Evolutionary conservation across 768 basidiomycete species (phyloP).

Genomic region (Xerocomellus dryophilus): DNA sequence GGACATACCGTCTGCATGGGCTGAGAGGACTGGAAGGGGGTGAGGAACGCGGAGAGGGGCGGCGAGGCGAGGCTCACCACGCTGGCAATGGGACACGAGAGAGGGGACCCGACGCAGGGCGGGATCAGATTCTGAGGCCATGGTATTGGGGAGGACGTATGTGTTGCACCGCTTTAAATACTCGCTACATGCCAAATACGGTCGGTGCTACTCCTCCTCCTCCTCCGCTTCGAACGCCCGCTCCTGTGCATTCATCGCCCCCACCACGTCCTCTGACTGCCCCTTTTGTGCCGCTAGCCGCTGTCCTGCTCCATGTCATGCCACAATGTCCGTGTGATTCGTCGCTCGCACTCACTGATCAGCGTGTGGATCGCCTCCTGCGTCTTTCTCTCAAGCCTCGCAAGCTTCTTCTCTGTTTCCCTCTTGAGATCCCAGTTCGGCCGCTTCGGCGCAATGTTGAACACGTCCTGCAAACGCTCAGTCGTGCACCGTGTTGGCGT

Average conservation of each 20-base stretch:
- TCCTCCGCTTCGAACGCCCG: conserved; percentile 43
- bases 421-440: conserved; percentile 96
- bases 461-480: conserved; percentile 64
- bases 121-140: conserved; percentile 36
- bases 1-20: conserved; percentile 59
- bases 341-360: conserved; percentile 63
- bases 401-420: conserved; percentile 86
- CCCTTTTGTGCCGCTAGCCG: conserved; percentile 78
- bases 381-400: conserved; percentile 86
- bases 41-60: conserved; percentile 9
- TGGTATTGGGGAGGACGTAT: not conserved
- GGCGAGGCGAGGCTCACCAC: conserved; percentile 45
- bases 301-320: conserved; percentile 52
- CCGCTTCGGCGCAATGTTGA: conserved; percentile 96
- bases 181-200: conserved; percentile 18
- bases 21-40: conserved; percentile 47
- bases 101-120: conserved; percentile 49
- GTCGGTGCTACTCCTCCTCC: conserved; percentile 2
- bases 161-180: conserved; percentile 16
- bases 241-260: conserved; percentile 80
- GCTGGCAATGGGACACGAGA: conserved; percentile 68
- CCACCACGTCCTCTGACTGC: conserved; percentile 72
- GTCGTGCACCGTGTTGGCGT: conserved; percentile 3
- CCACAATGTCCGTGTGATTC: not conserved
- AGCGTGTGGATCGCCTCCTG: conserved; percentile 90